Percentiles rank a stretch among this genome's conserved stretches.
These are phyloP conservation scores for Botrytis tulipae DNA, from an alignment of 2,329 filamentous ascomycete species.

Conservation along the genomic window DNA sequence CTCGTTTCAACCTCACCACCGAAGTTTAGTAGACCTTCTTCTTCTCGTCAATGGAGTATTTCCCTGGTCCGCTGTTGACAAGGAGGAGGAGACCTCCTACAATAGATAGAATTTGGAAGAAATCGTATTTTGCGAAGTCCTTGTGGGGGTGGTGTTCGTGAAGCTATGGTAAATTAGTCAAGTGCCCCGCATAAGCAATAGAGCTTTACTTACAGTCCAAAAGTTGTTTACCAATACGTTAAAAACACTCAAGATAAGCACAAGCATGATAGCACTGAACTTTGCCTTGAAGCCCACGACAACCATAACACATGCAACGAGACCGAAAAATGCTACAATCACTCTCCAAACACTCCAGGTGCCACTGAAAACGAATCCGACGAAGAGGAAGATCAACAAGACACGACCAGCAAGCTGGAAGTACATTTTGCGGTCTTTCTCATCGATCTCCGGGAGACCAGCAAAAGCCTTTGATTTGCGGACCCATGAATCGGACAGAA, in stretches of 20 bases:
- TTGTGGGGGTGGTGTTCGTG: conserved; percentile 98
- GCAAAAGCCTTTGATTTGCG: conserved; percentile 97
- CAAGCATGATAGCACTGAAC: conserved; percentile 93
- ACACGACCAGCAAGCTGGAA: conserved; percentile 97
- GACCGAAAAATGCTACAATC: conserved; percentile 77
- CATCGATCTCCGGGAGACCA: conserved; percentile 87
- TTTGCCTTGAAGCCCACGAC: conserved; percentile 99
- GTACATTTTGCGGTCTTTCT: conserved; percentile 99
- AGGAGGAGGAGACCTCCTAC: conserved; percentile 93
- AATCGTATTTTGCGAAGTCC: conserved; percentile 99
- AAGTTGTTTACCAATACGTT: conserved; percentile 99
- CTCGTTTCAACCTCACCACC: conserved; percentile 21
- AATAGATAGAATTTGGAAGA: conserved; percentile 99
- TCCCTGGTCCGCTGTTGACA: conserved; percentile 97
- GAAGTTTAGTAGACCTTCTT: conserved; percentile 91
- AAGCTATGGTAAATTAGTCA: conserved; percentile 56
- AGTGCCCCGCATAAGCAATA: conserved; percentile 17
- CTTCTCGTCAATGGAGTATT: conserved; percentile 99
- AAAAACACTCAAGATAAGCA: conserved; percentile 93
- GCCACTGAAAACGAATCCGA: conserved; percentile 94
- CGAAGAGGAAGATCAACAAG: conserved; percentile 93
- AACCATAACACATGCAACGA: conserved; percentile 95
- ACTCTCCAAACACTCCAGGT: conserved; percentile 90
- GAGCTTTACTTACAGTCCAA: conserved; percentile 77
- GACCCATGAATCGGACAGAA: conserved; percentile 96